Base-by-base conservation (phyloP, 2,329 filamentous ascomycete species). In the Aspergillus sp. region DNA sequence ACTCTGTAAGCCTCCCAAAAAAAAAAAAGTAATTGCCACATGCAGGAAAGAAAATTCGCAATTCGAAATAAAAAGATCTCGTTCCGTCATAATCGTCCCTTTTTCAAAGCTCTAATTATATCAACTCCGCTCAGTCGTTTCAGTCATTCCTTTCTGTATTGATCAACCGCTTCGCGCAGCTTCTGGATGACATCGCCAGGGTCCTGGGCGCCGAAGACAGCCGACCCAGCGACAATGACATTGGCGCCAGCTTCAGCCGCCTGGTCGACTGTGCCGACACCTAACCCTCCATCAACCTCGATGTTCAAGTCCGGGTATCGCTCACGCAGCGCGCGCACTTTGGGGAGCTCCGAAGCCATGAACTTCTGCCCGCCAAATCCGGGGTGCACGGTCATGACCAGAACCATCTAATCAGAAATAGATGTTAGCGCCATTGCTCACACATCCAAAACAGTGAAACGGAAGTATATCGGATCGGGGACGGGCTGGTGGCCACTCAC, bases 301-400 rank as follows among this genome's bases (percentile, higher is more conserved):
- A 99, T 99, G 78, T 97, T 95, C 61, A 99, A 79, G 5, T 96
- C 84, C 2, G 95, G 93, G 73, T 98, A 99, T 69, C 85, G 86
- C 71, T 88, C 80, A 59, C 95, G 86, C 66, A 99, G 82, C 40
- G 88, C 91, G 64, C 89, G 79, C 22, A 99, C 95, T 80, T 99
- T 99, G 71, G 93, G 92, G 65, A 99, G 85, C 79, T 96, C 91
- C 6, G 90, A 91, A 12, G 91, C 87, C 92, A 98, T 98, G 82
- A 99, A 99, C 72, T 96, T 97, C 74, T 99, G 95, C 6, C 95
- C 95, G 62, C 95, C 95, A 72, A 99, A 99, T 46, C 95, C 95
- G 45, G 95, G 95, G 77, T 99, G 86, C 44, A 99, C 95, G 1
- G 95, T 99, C 95, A 99, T 99, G 60, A 99, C 85, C 17, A 99